A percentile compares a stretch with the other conserved stretches of the same genome.
phyloP scores from a whole-genome alignment of 1,284 basidiomycete genomes.

The Blastosporella zonata region DNA sequence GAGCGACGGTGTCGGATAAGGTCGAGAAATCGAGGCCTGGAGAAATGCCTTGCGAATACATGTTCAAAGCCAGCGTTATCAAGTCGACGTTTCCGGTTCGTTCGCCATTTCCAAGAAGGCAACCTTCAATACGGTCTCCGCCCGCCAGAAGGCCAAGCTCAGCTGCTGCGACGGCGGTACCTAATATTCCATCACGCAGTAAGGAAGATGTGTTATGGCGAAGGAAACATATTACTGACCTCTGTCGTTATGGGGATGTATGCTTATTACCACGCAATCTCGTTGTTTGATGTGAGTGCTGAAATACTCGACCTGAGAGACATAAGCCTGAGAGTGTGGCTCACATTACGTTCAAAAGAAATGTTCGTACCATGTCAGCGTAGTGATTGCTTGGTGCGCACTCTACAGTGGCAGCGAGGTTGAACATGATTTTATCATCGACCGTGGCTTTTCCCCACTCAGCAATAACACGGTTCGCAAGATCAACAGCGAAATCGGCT shows the following conservation, averaged over 20 bases:
- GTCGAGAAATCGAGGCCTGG: conserved; percentile 84
- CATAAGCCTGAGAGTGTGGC: not conserved
- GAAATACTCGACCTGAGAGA: conserved; percentile 78
- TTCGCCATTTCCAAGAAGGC: conserved; percentile 89
- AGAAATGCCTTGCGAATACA: conserved; percentile 83
- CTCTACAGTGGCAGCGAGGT: conserved; percentile 89
- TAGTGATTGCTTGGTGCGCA: conserved; percentile 89
- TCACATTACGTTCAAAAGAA: not conserved
- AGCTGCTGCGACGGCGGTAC: conserved; percentile 83
- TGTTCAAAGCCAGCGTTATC: conserved; percentile 85
- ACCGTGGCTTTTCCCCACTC: conserved; percentile 71
- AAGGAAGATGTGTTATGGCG: not conserved
- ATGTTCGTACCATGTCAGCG: conserved; percentile 67
- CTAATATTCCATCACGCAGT: conserved; percentile 32
- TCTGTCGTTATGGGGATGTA: conserved; percentile 91
- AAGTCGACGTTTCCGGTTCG: conserved; percentile 91
- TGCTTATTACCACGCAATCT: conserved; percentile 75
- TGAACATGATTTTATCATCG: conserved; percentile 82
- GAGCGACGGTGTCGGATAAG: conserved; percentile 77
- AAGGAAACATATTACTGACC: conserved; percentile 39
- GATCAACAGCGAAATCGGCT: conserved; percentile 79
- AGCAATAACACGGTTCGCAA: conserved; percentile 80
- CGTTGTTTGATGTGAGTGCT: conserved; percentile 73
- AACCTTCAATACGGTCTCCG: conserved; percentile 87
- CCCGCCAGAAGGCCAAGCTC: conserved; percentile 85